A percentile compares a stretch with the other conserved stretches of the same genome.
Evolutionary conservation across 345 rosid species (phyloP).

Genomic region (Populus euphratica): DNA sequence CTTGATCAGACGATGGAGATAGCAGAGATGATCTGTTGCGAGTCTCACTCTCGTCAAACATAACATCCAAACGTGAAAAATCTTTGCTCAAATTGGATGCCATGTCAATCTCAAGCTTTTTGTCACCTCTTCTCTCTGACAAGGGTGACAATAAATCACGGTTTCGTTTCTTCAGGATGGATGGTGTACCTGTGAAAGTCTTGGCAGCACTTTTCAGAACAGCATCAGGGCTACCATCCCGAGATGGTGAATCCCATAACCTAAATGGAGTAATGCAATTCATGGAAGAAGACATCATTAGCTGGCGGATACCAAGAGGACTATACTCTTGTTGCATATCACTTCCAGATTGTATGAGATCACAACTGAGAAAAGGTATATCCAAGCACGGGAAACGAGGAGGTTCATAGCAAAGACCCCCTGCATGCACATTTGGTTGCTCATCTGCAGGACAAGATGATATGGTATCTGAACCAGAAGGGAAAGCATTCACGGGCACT

Average conservation of each 20-base stretch:
- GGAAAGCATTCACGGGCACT: slow-evolving; percentile 56
- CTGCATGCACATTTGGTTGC: slow-evolving; percentile 34
- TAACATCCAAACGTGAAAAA: slow-evolving; percentile 80
- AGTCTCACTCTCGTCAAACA: slow-evolving; percentile 53
- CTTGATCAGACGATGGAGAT: slow-evolving; percentile 35
- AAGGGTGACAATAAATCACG: slow-evolving; percentile 87
- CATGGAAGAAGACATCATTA: slow-evolving; percentile 73
- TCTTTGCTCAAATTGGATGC: slow-evolving; percentile 66
- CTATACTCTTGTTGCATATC: slow-evolving; percentile 91
- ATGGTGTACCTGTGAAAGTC: slow-evolving; percentile 70
- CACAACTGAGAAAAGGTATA: slow-evolving; percentile 92
- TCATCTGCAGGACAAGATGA: slow-evolving; percentile 40
- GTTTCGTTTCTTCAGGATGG: slow-evolving; percentile 80
- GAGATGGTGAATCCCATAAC: slow-evolving; percentile 86
- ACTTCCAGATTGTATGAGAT: slow-evolving; percentile 71
- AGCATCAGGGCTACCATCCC: slow-evolving; percentile 68
- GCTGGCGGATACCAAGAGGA: slow-evolving; percentile 95
- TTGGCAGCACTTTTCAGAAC: slow-evolving; percentile 72
- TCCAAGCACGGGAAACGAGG: slow-evolving; percentile 96
- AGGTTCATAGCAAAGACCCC: slow-evolving; percentile 91
- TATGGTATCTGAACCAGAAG: slow-evolving; percentile 38
- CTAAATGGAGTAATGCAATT: slow-evolving; percentile 79
- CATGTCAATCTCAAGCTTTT: slow-evolving; percentile 72
- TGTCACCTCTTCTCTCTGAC: slow-evolving; percentile 71
- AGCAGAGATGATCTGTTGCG: slow-evolving; percentile 27